Conservation (phyloP, 176 grass and related monocot genomes). For the Triticum timopheevii region DNA sequence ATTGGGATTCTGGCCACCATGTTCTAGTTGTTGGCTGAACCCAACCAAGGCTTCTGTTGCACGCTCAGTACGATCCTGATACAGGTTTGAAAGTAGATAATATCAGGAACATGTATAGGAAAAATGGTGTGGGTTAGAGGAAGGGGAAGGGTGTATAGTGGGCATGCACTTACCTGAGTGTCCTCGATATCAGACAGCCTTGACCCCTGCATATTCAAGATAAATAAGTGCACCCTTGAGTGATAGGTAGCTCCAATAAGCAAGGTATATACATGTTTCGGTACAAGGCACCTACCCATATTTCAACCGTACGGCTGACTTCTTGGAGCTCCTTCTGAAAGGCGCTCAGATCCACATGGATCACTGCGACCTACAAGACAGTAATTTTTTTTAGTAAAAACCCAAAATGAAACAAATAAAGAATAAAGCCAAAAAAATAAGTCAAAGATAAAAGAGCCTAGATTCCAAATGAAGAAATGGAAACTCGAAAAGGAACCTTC, state of each 20-base stretch:
- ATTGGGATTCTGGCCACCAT: conserved; percentile 15
- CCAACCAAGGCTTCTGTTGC: conserved; percentile 58
- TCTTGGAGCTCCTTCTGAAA: conserved; percentile 70
- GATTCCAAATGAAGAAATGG: too few relatives aligned
- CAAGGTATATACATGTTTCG: neutral
- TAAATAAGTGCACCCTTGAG: conserved; percentile 38
- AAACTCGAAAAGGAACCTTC: too few relatives aligned
- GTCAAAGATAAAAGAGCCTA: too few relatives aligned
- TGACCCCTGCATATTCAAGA: conserved; percentile 47
- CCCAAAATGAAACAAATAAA: too few relatives aligned
- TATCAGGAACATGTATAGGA: neutral
- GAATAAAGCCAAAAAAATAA: too few relatives aligned
- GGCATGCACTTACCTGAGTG: conserved; percentile 56
- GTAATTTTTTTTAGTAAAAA: too few relatives aligned
- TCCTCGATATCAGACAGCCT: conserved; percentile 58
- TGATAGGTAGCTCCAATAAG: neutral
- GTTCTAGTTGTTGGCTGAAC: conserved; percentile 45
- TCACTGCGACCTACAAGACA: conserved; percentile 38
- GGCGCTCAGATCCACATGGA: conserved; percentile 64
- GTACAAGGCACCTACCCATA: conserved; percentile 56
- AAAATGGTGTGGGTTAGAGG: too few relatives aligned
- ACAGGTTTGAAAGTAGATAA: neutral
- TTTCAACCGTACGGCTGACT: conserved; percentile 60
- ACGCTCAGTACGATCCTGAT: conserved; percentile 55
- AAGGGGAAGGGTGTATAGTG: neutral